These are phyloP conservation scores for Auricularia cornea DNA, from an alignment of 768 basidiomycete species.

Conservation along the genomic window DNA sequence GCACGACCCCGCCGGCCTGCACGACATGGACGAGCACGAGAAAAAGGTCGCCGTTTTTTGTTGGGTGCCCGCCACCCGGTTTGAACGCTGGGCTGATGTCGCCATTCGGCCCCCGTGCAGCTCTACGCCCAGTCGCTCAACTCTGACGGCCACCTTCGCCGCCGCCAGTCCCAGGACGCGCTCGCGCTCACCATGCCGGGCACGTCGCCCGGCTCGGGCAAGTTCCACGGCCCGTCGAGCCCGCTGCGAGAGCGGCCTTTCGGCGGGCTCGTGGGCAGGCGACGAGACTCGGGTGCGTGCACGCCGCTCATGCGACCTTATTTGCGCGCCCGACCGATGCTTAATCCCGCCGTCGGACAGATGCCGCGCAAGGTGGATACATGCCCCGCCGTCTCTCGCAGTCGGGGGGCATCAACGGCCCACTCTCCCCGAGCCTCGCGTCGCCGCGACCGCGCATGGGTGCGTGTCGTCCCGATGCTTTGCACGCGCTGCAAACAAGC, in stretches of 20 bases:
- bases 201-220: constrained; percentile 18
- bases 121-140: constrained; percentile 77
- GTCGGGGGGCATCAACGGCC: not conserved
- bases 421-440: not conserved
- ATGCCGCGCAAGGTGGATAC: not conserved
- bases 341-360: no score
- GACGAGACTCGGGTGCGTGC: constrained; percentile 17
- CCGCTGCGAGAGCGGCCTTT: constrained; percentile 58
- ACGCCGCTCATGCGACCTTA: not conserved
- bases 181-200: not conserved
- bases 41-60: constrained; percentile 57
- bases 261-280: constrained; percentile 46
- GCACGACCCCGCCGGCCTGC: constrained; percentile 62
- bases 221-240: constrained; percentile 39
- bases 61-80: constrained; percentile 5
- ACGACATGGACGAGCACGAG: constrained; percentile 75
- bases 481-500: not conserved
- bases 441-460: constrained; percentile 1
- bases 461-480: not conserved
- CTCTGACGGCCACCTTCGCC: constrained; percentile 62
- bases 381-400: not conserved
- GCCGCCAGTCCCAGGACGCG: constrained; percentile 67
- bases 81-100: not conserved
- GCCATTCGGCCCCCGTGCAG: constrained; percentile 29
- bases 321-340: no score